Base-by-base conservation (phyloP, 208 protist species). In the Leishmania tarentolae region DNA sequence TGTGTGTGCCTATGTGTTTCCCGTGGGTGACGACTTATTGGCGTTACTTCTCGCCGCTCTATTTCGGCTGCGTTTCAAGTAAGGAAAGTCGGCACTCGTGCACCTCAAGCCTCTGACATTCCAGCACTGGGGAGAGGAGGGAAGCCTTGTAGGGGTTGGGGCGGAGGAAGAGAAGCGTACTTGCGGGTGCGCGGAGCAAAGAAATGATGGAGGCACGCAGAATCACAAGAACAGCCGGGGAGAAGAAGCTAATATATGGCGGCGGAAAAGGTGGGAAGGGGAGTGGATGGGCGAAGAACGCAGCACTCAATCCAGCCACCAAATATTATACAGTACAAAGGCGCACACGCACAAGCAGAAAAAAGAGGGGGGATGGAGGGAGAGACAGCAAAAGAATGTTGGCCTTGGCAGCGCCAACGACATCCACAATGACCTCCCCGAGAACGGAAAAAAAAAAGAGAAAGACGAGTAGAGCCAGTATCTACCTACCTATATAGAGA, bases 291-390 rank as follows among this genome's bases (percentile, higher is more conserved):
- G 44, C n/a, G 63, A 47, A 74, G n/a, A 74, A 80, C 73, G 15
- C 21, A 80, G 71, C 19, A 57, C 66, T 46, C 40, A 15, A 63
- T 63, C 28, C 28, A 63, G 57, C 57, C 28, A n/a, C 28, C 57
- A 0, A 31, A 63, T 11, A 63, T 9, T 19, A 6, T n/a, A n/a
- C n/a, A n/a, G n/a, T n/a, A 31, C 21, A 24, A 31, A 63, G 28
- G 31, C 57, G 31, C 28, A 11, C 8, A n/a, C 57, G 31, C 28
- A 0, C 50, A 11, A 53, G 50, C 50, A 53, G 15, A 61, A 61
- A n/a, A 70, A 68, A 79, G 70, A 79, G 53, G 21, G n/a, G 31
- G 35, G 28, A 71, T 13, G 44, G 40, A 72, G 6, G 31, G 61
- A 7, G 52, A 59, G 35, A 66, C 17, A 66, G 65, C 31, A 71